Evolutionary conservation across 805 yeast species (phyloP).

Genomic region (Saccharomyces eubayanus): DNA sequence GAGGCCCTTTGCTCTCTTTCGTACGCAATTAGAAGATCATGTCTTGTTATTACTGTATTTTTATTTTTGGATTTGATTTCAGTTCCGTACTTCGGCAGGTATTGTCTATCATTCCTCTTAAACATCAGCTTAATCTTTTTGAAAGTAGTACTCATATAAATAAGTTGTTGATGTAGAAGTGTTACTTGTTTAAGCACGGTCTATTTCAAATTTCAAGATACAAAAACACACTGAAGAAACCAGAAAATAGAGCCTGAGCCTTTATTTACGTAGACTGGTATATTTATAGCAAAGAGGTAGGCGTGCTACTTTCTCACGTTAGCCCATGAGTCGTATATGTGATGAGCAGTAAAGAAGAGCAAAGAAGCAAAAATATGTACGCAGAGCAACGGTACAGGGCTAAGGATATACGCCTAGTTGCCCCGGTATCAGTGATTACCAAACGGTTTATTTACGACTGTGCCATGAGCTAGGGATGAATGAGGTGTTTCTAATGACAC

Average conservation of each 20-base stretch:
- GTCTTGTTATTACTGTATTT: not conserved
- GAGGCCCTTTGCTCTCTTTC: conserved; percentile 1
- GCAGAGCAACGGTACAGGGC: not conserved
- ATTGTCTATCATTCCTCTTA: not conserved
- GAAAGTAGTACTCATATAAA: not conserved
- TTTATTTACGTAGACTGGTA: not conserved
- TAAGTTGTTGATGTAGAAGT: not conserved
- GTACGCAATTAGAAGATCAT: conserved; percentile 2
- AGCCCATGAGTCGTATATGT: not conserved
- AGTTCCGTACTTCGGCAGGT: not conserved
- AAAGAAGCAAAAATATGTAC: not conserved
- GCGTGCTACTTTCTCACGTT: not conserved
- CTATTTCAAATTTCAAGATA: too few relatives aligned
- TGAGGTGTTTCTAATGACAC: not conserved
- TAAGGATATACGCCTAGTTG: not conserved
- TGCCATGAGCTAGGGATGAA: not conserved
- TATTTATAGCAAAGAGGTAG: not conserved
- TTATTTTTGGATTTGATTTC: not conserved
- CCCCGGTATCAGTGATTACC: not conserved
- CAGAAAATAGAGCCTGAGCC: too few relatives aligned
- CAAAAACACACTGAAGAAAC: too few relatives aligned
- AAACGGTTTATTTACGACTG: not conserved
- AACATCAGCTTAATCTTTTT: not conserved
- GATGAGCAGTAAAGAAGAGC: not conserved
- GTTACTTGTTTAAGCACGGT: not conserved